A percentile compares a stretch with the other conserved stretches of the same genome.
These are phyloP conservation scores for Hepatocystis sp. DNA, from an alignment of 169 alveolate species.

Conservation along the genomic window DNA sequence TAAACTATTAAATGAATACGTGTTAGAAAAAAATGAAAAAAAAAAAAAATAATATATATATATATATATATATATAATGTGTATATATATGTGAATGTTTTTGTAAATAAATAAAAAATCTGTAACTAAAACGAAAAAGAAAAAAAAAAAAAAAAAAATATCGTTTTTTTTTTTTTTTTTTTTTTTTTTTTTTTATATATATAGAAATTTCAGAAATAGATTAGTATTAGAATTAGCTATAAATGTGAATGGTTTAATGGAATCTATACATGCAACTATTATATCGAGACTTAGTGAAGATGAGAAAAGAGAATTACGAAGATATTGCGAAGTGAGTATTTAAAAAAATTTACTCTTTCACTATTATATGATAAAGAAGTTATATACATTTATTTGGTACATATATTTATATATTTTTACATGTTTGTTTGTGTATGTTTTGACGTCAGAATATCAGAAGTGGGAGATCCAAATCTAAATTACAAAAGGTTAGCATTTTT, in stretches of 20 bases:
- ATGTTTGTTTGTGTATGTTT: conserved; percentile 5
- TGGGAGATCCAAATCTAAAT: conserved; percentile 52
- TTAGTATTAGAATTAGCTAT: conserved; percentile 74
- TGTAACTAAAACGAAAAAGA: background rate
- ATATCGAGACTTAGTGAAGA: conserved; percentile 69
- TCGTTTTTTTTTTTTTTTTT: background rate
- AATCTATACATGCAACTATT: conserved; percentile 66
- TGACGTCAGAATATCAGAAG: conserved; percentile 51
- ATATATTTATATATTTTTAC: too few species aligned
- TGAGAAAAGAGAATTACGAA: conserved; percentile 57
- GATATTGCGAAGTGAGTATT: conserved; percentile 56
- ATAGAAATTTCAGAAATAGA: conserved; percentile 68
- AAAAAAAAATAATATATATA: background rate
- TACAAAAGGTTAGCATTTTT: conserved; percentile 31
- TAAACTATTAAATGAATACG: conserved; percentile 69
- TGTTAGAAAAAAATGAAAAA: conserved; percentile 31
- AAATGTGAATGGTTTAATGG: conserved; percentile 59
- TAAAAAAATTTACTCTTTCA: background rate
- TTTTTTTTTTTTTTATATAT: background rate
- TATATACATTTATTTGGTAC: background rate
- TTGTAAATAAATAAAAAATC: background rate
- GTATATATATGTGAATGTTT: background rate
- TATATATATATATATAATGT: background rate
- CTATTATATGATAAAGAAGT: background rate
- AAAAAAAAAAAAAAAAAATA: conserved; percentile 5